Conservation (phyloP, 352 stramenopile genomes). For the Phytopythium delawarense region DNA sequence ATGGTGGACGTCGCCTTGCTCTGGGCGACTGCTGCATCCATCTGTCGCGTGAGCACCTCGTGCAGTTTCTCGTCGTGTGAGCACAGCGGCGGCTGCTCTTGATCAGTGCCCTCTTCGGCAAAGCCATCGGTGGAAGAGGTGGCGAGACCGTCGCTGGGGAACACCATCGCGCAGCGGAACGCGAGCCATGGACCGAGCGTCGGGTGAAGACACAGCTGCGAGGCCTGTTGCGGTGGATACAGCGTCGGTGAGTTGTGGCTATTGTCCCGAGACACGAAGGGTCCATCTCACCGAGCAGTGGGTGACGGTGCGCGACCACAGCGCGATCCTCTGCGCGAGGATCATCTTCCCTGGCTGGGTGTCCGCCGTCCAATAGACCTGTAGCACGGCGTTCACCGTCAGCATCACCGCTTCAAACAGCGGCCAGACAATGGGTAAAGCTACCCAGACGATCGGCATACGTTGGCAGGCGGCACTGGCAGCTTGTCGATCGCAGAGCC, state of each 20-base stretch:
- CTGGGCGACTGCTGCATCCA: conserved; percentile 42
- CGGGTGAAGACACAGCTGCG: conserved; percentile 63
- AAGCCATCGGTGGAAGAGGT: not conserved
- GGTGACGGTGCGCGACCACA: conserved; percentile 37
- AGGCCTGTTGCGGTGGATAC: conserved; percentile 21
- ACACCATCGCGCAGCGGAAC: conserved; percentile 58
- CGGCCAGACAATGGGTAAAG: not conserved
- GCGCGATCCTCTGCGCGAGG: conserved; percentile 63
- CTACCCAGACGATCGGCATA: not conserved
- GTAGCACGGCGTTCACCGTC: not conserved
- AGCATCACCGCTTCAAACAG: not conserved
- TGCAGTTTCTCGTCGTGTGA: conserved; percentile 39
- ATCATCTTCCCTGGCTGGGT: conserved; percentile 71
- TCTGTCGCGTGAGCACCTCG: conserved; percentile 29
- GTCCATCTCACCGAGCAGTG: conserved; percentile 31
- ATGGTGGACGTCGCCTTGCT: conserved; percentile 16
- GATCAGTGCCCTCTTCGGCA: conserved; percentile 2
- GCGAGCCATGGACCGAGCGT: conserved; percentile 62
- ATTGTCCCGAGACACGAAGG: not conserved
- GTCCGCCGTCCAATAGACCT: conserved; percentile 70
- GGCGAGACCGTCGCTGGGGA: conserved; percentile 25
- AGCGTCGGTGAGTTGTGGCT: not conserved
- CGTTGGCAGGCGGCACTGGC: not conserved
- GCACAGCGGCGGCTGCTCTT: conserved; percentile 27
- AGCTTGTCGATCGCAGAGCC: conserved; percentile 23